Percentiles rank a stretch among this genome's conserved stretches.
These are phyloP conservation scores for Chaetomium olivaceum DNA, from an alignment of 2,329 filamentous ascomycete genomes.

Conservation along the genomic window DNA sequence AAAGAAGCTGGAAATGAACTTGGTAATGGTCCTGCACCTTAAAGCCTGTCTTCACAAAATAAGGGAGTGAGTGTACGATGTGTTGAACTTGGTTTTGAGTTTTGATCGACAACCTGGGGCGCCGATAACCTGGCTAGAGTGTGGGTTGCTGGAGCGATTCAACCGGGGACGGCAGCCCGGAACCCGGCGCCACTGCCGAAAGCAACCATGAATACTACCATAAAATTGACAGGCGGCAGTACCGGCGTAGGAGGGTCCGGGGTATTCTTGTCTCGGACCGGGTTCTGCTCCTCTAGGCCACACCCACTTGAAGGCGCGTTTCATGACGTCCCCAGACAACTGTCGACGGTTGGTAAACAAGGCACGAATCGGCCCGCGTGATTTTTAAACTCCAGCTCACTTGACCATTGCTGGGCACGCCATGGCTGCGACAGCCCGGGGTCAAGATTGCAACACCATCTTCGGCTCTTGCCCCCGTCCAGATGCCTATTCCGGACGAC, in stretches of 20 bases:
- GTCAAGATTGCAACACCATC: background rate
- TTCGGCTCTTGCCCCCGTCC: background rate
- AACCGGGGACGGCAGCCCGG: too few species aligned
- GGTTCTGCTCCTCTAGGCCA: background rate
- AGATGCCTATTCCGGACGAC: background rate
- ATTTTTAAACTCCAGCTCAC: background rate
- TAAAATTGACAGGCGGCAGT: background rate
- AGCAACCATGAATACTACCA: background rate
- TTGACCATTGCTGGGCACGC: background rate
- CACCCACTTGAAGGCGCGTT: background rate
- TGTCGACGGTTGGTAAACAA: background rate
- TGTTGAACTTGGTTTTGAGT: background rate
- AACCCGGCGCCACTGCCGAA: background rate
- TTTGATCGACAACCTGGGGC: background rate
- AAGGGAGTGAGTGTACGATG: background rate
- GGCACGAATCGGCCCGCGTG: background rate
- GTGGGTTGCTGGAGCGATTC: too few species aligned
- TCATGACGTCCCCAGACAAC: background rate
- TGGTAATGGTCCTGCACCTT: background rate
- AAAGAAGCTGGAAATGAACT: background rate
- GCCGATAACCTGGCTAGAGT: background rate
- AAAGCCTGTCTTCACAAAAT: background rate
- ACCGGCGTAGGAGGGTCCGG: background rate
- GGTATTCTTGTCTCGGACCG: background rate
- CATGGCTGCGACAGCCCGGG: background rate